Evolutionary conservation across 345 rosid genomes (phyloP).

Genomic region (Moricandia moricandioides): DNA sequence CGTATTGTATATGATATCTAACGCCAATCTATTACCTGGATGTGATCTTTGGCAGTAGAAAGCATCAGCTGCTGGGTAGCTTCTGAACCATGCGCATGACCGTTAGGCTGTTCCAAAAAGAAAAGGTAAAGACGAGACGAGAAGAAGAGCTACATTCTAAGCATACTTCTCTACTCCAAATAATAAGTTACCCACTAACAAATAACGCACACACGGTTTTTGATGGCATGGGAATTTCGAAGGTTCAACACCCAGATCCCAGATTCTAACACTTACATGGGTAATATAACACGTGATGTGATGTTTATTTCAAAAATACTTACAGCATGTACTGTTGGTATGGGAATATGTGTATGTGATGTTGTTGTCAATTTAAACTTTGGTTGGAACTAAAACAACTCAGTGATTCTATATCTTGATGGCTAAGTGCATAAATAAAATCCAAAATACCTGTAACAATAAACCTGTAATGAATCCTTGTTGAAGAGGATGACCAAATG

Average conservation of each 20-base stretch:
- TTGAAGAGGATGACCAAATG: slow-evolving; percentile 95
- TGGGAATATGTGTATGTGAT: neutral
- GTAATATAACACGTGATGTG: neutral
- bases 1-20: neutral
- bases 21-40: slow-evolving; percentile 54
- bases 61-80: slow-evolving; percentile 66
- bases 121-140: slow-evolving; percentile 11
- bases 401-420: neutral
- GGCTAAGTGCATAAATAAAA: slow-evolving; percentile 4
- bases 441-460: slow-evolving; percentile 60
- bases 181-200: neutral
- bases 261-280: neutral
- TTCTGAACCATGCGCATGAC: slow-evolving; percentile 80
- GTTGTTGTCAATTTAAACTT: neutral
- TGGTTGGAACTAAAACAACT: neutral
- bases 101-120: slow-evolving; percentile 61
- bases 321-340: neutral
- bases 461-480: slow-evolving; percentile 94
- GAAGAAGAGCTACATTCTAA: neutral
- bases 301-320: neutral
- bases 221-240: neutral
- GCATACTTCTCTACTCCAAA: neutral
- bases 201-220: slow-evolving; percentile 2
- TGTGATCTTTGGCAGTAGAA: slow-evolving; percentile 73
- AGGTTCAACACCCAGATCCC: neutral